Evolutionary conservation across 106 monocot genomes (phyloP).

Genomic region (Dendrobium catenatum): DNA sequence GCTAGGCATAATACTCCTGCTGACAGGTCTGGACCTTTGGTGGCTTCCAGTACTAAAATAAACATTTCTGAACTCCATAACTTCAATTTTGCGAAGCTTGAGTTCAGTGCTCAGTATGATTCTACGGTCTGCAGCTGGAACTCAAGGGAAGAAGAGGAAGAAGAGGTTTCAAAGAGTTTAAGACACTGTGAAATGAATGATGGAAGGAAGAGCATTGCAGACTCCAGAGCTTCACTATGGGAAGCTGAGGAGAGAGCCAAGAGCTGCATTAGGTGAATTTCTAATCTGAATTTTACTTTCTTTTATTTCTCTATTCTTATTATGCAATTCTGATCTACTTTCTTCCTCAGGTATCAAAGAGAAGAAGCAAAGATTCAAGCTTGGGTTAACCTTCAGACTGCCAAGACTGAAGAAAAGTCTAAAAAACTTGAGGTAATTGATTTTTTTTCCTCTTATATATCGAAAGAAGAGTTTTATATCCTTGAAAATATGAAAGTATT

Average conservation of each 20-base stretch:
- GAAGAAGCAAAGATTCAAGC: constrained; percentile 78
- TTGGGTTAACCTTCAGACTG: constrained; percentile 73
- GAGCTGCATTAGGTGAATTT: constrained; percentile 60
- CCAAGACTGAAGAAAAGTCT: constrained; percentile 68
- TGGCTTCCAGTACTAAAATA: constrained; percentile 22
- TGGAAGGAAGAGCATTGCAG: constrained; percentile 1
- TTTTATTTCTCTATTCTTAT: background rate
- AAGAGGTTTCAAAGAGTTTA: constrained; percentile 22
- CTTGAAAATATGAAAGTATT: background rate
- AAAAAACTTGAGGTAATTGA: constrained; percentile 70
- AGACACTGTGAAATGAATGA: constrained; percentile 7
- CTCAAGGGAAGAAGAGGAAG: constrained; percentile 16
- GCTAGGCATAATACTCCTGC: constrained; percentile 84
- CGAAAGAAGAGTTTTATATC: background rate
- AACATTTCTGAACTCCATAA: constrained; percentile 64
- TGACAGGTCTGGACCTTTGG: constrained; percentile 55
- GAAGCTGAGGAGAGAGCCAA: constrained; percentile 58
- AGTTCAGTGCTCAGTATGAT: constrained; percentile 9
- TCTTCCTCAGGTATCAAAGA: constrained; percentile 51
- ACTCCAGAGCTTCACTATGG: constrained; percentile 1
- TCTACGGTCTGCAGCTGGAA: constrained; percentile 14
- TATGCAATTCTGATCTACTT: background rate
- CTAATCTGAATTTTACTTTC: background rate
- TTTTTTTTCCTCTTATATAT: background rate
- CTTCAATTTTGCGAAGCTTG: constrained; percentile 37